Conservation (phyloP, 1,139 yeast species). For the Candida tropicalis region DNA sequence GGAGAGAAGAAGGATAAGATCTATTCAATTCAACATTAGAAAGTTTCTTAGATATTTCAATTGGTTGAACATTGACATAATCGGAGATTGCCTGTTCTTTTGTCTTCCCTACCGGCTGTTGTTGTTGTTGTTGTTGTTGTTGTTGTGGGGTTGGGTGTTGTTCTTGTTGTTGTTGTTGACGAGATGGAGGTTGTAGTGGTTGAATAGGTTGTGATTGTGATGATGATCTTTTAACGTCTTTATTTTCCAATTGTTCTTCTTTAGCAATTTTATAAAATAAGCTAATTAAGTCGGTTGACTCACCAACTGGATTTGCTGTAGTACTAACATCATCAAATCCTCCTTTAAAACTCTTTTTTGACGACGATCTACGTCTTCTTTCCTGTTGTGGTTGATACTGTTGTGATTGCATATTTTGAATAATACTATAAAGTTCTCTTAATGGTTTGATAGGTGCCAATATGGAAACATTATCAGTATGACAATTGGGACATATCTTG, state of each 20-base stretch:
- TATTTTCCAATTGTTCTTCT: slow-evolving; percentile 29
- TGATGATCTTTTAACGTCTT: background rate
- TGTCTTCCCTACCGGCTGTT: background rate
- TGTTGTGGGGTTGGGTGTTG: slow-evolving; percentile 3
- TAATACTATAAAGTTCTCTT: slow-evolving; percentile 48
- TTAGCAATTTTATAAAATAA: slow-evolving; percentile 47
- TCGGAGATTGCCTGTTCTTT: slow-evolving; percentile 5
- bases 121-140: slow-evolving; percentile 1
- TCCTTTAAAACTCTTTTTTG: slow-evolving; percentile 26
- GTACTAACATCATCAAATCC: slow-evolving; percentile 18
- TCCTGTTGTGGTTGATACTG: slow-evolving; percentile 4
- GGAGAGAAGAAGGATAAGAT: slow-evolving; percentile 6
- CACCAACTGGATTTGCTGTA: slow-evolving; percentile 17
- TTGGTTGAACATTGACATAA: slow-evolving; percentile 17
- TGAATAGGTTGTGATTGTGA: background rate
- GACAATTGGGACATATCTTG: slow-evolving; percentile 54
- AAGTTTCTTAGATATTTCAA: slow-evolving; percentile 15
- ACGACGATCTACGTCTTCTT: slow-evolving; percentile 24
- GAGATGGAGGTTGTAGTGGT: background rate
- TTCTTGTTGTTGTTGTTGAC: background rate
- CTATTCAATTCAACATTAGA: slow-evolving; percentile 7
- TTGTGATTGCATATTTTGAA: slow-evolving; percentile 24
- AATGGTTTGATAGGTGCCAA: slow-evolving; percentile 55
- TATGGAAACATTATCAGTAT: slow-evolving; percentile 29
- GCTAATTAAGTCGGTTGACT: slow-evolving; percentile 38